Evolutionary conservation across 2,329 filamentous ascomycete species (phyloP).

Genomic region (Laburnicola sp.): DNA sequence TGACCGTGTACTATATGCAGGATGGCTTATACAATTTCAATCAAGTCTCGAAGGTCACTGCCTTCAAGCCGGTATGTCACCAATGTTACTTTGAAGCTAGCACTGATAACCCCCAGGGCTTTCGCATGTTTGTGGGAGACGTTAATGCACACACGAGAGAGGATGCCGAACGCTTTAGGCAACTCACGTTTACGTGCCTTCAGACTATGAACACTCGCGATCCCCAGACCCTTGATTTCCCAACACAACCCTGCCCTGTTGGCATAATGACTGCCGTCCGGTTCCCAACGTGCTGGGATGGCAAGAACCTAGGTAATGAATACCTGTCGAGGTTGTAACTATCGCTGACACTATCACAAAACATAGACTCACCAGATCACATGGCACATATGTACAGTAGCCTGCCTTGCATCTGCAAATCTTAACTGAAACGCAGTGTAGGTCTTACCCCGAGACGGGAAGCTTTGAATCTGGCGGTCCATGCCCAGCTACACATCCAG

Average conservation of each 20-base stretch:
- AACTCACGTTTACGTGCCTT: conserved; percentile 52
- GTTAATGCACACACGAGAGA: conserved; percentile 34
- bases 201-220: conserved; percentile 44
- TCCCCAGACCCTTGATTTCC: conserved; percentile 48
- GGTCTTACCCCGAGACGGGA: conserved; percentile 26
- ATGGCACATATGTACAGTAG: conserved; percentile 38
- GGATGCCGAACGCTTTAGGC: conserved; percentile 46
- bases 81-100: too few relatives aligned
- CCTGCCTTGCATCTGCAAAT: background rate
- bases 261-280: conserved; percentile 50
- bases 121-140: conserved; percentile 34
- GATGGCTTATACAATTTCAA: conserved; percentile 32
- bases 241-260: conserved; percentile 41
- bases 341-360: conserved; percentile 3
- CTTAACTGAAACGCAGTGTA: background rate
- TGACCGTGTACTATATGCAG: conserved; percentile 34
- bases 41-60: conserved; percentile 45
- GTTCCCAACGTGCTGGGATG: conserved; percentile 34
- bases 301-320: background rate
- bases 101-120: conserved; percentile 34
- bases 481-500: conserved; percentile 56
- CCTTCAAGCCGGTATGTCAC: conserved; percentile 41
- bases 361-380: conserved; percentile 29
- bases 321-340: background rate
- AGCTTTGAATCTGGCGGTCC: conserved; percentile 46